Conservation (phyloP, 768 basidiomycete species). For the Termitomyces sp. region DNA sequence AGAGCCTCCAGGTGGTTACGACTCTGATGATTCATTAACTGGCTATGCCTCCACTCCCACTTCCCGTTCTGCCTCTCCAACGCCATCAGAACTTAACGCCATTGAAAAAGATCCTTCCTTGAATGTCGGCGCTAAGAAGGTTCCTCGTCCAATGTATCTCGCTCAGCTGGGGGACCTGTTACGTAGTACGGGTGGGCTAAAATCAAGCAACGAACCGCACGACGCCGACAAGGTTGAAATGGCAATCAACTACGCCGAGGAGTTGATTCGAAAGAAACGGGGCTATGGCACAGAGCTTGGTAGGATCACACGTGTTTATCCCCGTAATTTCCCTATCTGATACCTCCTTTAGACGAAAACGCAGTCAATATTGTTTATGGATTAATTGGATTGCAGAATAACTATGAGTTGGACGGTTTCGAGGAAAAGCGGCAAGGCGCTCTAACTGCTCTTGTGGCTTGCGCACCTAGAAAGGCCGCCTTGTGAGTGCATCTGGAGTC, state of each 20-base stretch:
- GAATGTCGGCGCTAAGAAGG: slow-evolving; percentile 61
- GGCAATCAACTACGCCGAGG: slow-evolving; percentile 75
- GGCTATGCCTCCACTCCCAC: slow-evolving; percentile 69
- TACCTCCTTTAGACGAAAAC: slow-evolving; percentile 67
- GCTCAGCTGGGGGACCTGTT: slow-evolving; percentile 77
- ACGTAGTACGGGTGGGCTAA: slow-evolving; percentile 48
- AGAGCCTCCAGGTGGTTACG: slow-evolving; percentile 33
- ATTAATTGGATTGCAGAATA: slow-evolving; percentile 72
- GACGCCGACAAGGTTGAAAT: slow-evolving; percentile 78
- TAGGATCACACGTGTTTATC: slow-evolving; percentile 29
- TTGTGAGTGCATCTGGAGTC: slow-evolving; percentile 53
- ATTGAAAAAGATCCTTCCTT: slow-evolving; percentile 85
- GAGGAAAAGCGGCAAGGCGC: slow-evolving; percentile 70
- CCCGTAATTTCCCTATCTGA: background rate
- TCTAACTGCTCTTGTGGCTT: slow-evolving; percentile 74
- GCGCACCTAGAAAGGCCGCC: slow-evolving; percentile 71
- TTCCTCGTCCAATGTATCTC: slow-evolving; percentile 85
- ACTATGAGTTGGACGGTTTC: slow-evolving; percentile 81
- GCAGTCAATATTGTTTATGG: slow-evolving; percentile 76
- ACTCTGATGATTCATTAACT: slow-evolving; percentile 82
- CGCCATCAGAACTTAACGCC: slow-evolving; percentile 74
- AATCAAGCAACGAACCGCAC: slow-evolving; percentile 50
- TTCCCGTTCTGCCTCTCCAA: slow-evolving; percentile 77
- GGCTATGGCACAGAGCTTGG: slow-evolving; percentile 87
- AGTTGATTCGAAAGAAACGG: slow-evolving; percentile 77